These are phyloP conservation scores for Metarhizium album DNA, from an alignment of 2,329 filamentous ascomycete species.

Conservation along the genomic window DNA sequence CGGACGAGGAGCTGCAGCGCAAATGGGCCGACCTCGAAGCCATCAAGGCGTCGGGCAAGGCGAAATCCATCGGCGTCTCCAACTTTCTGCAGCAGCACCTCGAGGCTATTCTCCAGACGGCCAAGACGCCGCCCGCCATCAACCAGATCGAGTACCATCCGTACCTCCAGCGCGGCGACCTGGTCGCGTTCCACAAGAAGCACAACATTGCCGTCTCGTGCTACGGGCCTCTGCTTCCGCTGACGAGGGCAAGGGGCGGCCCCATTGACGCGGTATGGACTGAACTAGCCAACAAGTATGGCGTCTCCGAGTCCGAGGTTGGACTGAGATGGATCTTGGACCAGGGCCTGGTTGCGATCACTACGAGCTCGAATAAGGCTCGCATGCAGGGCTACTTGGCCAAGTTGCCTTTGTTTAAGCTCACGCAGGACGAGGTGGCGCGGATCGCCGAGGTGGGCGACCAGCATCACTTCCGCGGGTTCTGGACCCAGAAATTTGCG, in stretches of 20 bases:
- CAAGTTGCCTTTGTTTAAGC: constrained; percentile 42
- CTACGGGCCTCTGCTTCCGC: constrained; percentile 44
- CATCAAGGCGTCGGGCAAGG: constrained; percentile 55
- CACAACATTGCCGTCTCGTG: constrained; percentile 46
- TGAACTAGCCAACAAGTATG: constrained; percentile 45
- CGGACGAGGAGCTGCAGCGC: constrained; percentile 41
- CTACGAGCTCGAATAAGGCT: constrained; percentile 48
- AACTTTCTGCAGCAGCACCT: constrained; percentile 55
- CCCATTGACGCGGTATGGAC: constrained; percentile 42
- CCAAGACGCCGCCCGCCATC: constrained; percentile 52
- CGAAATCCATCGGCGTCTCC: constrained; percentile 63
- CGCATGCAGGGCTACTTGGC: constrained; percentile 44
- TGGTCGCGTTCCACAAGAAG: constrained; percentile 46
- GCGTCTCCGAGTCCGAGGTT: constrained; percentile 43
- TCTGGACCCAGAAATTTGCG: constrained; percentile 44
- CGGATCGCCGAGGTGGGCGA: constrained; percentile 44
- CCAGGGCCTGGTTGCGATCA: constrained; percentile 46
- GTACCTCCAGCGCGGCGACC: constrained; percentile 54
- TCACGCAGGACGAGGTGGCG: constrained; percentile 47
- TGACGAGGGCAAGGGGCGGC: constrained; percentile 36
- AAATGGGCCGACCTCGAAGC: constrained; percentile 52
- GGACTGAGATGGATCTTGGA: constrained; percentile 51
- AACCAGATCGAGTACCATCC: constrained; percentile 81
- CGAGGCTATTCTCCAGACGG: constrained; percentile 45
- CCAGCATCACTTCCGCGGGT: constrained; percentile 51